These are phyloP conservation scores for Helianthus tuberosus DNA, from an alignment of 129 eudicot genomes.

Conservation along the genomic window DNA sequence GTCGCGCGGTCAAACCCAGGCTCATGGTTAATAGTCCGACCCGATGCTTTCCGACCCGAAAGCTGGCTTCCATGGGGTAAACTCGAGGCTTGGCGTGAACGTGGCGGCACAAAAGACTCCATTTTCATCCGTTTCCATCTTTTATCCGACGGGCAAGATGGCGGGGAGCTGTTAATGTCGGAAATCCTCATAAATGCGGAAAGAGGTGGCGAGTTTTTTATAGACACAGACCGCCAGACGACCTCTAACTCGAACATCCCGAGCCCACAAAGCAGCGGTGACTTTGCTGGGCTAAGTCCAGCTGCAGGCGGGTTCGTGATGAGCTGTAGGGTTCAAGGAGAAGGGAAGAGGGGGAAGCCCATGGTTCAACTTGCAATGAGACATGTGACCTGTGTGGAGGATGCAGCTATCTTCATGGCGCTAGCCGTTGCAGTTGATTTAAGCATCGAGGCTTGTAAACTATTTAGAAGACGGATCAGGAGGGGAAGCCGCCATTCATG, in stretches of 20 bases:
- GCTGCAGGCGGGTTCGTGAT: slow-evolving; percentile 76
- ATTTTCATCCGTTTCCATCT: slow-evolving; percentile 79
- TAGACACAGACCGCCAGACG: slow-evolving; percentile 69
- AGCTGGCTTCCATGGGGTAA: slow-evolving; percentile 97
- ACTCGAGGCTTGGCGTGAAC: slow-evolving; percentile 95
- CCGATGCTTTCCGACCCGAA: slow-evolving; percentile 66
- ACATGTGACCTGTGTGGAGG: slow-evolving; percentile 84
- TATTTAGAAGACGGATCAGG: slow-evolving; percentile 61
- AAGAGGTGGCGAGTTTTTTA: slow-evolving; percentile 83
- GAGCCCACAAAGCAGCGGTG: slow-evolving; percentile 92
- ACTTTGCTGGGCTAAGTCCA: slow-evolving; percentile 70
- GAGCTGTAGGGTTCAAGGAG: slow-evolving; percentile 89
- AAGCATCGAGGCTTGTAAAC: slow-evolving; percentile 87
- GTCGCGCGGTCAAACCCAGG: slow-evolving; percentile 94
- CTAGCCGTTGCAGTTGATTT: slow-evolving; percentile 88
- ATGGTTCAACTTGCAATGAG: slow-evolving; percentile 84
- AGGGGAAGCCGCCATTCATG: slow-evolving; percentile 76
- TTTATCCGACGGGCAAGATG: slow-evolving; percentile 73
- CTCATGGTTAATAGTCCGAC: slow-evolving; percentile 83
- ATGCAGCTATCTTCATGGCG: slow-evolving; percentile 93
- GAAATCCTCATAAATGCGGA: slow-evolving; percentile 69
- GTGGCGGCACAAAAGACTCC: slow-evolving; percentile 67
- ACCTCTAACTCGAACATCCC: slow-evolving; percentile 65
- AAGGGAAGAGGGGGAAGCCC: slow-evolving; percentile 86
- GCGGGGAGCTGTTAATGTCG: slow-evolving; percentile 79